A percentile compares a stretch with the other conserved stretches of the same genome.
phyloP scores from a whole-genome alignment of 2,329 filamentous ascomycete genomes.

The Fusarium buxicola region DNA sequence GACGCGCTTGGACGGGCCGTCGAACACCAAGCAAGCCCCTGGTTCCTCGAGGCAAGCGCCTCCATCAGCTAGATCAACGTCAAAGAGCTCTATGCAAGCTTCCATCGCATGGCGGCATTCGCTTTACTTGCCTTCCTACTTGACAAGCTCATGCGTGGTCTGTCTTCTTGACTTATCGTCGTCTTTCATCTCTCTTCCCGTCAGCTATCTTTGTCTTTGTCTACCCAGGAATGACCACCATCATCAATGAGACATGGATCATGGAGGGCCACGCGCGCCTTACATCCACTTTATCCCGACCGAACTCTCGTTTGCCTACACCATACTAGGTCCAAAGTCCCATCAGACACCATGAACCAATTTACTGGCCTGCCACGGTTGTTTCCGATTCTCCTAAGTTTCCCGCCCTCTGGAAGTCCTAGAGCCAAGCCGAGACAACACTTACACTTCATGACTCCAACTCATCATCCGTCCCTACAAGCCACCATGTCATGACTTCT shows the following conservation, averaged over 20 bases:
- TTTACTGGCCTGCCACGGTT: constrained; percentile 24
- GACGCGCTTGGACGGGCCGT: constrained; percentile 11
- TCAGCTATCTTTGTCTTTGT: constrained; percentile 18
- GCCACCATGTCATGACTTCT: constrained; percentile 27
- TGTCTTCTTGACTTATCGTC: neutral
- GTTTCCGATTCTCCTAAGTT: neutral
- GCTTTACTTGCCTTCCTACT: neutral
- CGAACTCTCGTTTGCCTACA: constrained; percentile 10
- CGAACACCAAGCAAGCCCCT: neutral
- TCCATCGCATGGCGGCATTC: neutral
- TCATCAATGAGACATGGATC: constrained; percentile 34
- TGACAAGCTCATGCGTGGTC: neutral
- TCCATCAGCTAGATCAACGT: neutral
- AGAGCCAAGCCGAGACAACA: constrained; percentile 17
- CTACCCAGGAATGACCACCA: constrained; percentile 30
- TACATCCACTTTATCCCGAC: constrained; percentile 8
- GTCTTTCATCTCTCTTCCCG: neutral
- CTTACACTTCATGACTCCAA: constrained; percentile 29
- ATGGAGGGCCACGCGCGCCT: constrained; percentile 29
- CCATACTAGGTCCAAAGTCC: constrained; percentile 14
- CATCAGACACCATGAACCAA: neutral
- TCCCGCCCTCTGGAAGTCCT: constrained; percentile 20
- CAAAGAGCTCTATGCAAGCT: constrained; percentile 17
- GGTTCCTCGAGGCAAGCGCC: constrained; percentile 10
- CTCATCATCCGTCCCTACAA: constrained; percentile 32